Percentiles rank a stretch among this genome's conserved stretches.
Conservation (phyloP, 2,329 filamentous ascomycete species). For the Sporothrix variecibatus region DNA sequence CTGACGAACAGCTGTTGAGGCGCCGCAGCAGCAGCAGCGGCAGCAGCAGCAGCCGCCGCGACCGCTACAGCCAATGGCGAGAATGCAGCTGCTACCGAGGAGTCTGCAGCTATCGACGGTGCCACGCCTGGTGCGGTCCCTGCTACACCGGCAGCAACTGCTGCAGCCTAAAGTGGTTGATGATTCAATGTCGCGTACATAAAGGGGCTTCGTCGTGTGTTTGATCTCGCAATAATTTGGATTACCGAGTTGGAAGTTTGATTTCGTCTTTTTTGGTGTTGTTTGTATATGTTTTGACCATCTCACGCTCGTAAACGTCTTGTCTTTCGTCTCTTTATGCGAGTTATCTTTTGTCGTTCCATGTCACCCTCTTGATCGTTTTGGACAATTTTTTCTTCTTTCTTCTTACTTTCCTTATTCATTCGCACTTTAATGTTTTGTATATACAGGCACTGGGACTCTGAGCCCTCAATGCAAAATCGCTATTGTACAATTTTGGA, state of each 20-base stretch:
- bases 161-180: background rate
- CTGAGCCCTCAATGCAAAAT: background rate
- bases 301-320: background rate
- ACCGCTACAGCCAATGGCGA: background rate
- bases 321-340: background rate
- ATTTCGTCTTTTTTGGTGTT: background rate
- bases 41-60: slow-evolving; percentile 9
- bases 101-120: background rate
- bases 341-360: background rate
- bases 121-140: background rate
- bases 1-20: slow-evolving; percentile 43
- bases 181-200: background rate
- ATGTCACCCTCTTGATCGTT: background rate
- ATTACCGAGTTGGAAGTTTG: background rate
- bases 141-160: background rate
- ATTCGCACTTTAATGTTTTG: background rate
- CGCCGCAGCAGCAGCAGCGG: slow-evolving; percentile 14
- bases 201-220: background rate
- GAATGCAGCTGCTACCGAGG: background rate
- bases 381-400: slow-evolving; percentile 4
- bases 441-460: slow-evolving; percentile 8
- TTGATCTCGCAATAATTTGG: background rate
- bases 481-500: slow-evolving; percentile 20
- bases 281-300: background rate
- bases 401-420: background rate